Percentiles rank a stretch among this genome's conserved stretches.
Evolutionary conservation across 1,139 yeast genomes (phyloP).

Genomic region (Pneumocystis canis): DNA sequence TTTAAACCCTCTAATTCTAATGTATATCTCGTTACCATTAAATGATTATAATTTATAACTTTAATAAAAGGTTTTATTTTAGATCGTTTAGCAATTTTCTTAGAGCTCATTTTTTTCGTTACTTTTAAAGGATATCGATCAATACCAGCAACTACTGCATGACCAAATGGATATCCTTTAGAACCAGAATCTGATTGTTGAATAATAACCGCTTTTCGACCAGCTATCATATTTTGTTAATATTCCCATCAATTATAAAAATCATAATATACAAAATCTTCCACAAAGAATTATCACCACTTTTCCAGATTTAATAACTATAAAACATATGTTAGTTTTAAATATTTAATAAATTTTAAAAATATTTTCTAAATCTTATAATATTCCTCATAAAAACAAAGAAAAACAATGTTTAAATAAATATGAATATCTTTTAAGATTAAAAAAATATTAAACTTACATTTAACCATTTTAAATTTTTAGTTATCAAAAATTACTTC

Average conservation of each 20-base stretch:
- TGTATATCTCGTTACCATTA: conserved; percentile 99
- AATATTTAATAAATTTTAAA: not conserved
- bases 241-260: not conserved
- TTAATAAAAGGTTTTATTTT: conserved; percentile 98
- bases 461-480: not conserved
- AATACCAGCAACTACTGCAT: conserved; percentile 98
- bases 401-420: too few species aligned
- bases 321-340: not conserved
- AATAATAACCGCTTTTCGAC: conserved; percentile 99
- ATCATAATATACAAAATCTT: not conserved
- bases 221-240: conserved; percentile 38
- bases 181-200: conserved; percentile 99
- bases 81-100: conserved; percentile 94
- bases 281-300: not conserved
- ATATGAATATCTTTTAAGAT: too few species aligned
- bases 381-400: not conserved
- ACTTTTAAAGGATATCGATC: conserved; percentile 98
- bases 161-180: conserved; percentile 98
- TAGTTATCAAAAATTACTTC: not conserved
- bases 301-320: conserved; percentile 1
- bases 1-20: conserved; percentile 94
- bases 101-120: conserved; percentile 86
- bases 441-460: not conserved
- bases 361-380: too few species aligned
- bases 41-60: conserved; percentile 99